Evolutionary conservation across 805 yeast species (phyloP).

Genomic region (Starmerella stellata): DNA sequence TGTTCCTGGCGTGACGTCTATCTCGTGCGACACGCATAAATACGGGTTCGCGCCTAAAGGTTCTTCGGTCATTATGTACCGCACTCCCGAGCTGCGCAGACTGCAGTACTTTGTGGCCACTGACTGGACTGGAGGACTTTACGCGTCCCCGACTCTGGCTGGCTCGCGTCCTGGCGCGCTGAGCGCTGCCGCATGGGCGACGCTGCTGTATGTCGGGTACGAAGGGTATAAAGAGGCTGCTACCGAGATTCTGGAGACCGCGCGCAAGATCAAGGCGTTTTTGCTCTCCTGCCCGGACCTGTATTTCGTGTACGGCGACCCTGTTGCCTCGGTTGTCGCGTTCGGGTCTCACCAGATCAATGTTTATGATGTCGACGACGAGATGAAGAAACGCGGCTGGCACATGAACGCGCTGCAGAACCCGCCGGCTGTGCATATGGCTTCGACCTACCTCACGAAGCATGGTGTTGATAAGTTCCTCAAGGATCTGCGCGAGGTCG

Average conservation of each 20-base stretch:
- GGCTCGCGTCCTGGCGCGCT: slow-evolving; percentile 96
- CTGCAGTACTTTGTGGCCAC: slow-evolving; percentile 69
- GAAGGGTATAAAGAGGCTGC: slow-evolving; percentile 63
- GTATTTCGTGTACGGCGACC: slow-evolving; percentile 55
- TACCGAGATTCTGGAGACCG: slow-evolving; percentile 44
- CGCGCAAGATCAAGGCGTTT: slow-evolving; percentile 37
- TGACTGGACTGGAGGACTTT: slow-evolving; percentile 88
- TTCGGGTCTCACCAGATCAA: slow-evolving; percentile 47
- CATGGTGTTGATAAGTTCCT: slow-evolving; percentile 44
- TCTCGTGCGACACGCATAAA: slow-evolving; percentile 98
- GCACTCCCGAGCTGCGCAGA: slow-evolving; percentile 45
- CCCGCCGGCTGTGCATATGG: slow-evolving; percentile 84
- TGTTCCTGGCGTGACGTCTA: slow-evolving; percentile 80
- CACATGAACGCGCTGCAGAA: slow-evolving; percentile 71
- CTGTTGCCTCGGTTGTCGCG: slow-evolving; percentile 63
- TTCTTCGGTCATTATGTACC: slow-evolving; percentile 78
- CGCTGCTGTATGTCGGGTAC: slow-evolving; percentile 62
- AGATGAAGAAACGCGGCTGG: slow-evolving; percentile 57
- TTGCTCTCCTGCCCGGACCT: slow-evolving; percentile 35
- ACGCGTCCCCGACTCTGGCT: slow-evolving; percentile 91
- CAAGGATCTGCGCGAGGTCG: slow-evolving; percentile 31
- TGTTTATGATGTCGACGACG: slow-evolving; percentile 65
- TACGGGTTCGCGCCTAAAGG: slow-evolving; percentile 98
- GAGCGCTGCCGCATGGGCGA: slow-evolving; percentile 97
- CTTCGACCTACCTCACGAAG: slow-evolving; percentile 57